phyloP scores from a whole-genome alignment of 805 yeast genomes.

The Isabelozyma gotoi region DNA sequence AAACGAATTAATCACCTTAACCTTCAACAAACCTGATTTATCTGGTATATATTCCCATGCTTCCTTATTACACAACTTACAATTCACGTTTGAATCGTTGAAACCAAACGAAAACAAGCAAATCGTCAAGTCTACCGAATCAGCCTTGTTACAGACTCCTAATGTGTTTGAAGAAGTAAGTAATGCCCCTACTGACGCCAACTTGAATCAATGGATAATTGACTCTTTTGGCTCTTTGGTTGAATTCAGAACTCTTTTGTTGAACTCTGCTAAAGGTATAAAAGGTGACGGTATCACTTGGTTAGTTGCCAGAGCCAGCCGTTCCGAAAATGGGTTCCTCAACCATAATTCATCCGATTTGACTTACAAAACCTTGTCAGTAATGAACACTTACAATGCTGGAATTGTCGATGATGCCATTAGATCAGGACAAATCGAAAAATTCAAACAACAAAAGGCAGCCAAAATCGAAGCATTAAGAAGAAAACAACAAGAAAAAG shows the following conservation, averaged over 20 bases:
- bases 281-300: slow-evolving; percentile 92
- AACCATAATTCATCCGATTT: slow-evolving; percentile 5
- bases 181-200: slow-evolving; percentile 33
- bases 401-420: slow-evolving; percentile 76
- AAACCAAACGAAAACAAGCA: slow-evolving; percentile 19
- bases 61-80: slow-evolving; percentile 47
- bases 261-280: slow-evolving; percentile 67
- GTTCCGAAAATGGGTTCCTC: slow-evolving; percentile 14
- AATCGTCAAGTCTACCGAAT: slow-evolving; percentile 18
- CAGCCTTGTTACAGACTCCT: slow-evolving; percentile 48
- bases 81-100: slow-evolving; percentile 48
- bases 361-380: slow-evolving; percentile 48
- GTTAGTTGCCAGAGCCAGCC: slow-evolving; percentile 64
- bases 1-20: slow-evolving; percentile 35
- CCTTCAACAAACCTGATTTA: slow-evolving; percentile 47
- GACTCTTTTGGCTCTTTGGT: slow-evolving; percentile 72
- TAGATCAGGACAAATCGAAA: slow-evolving; percentile 50
- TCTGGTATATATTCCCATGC: slow-evolving; percentile 45
- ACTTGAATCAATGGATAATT: slow-evolving; percentile 48
- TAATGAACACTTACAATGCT: slow-evolving; percentile 83
- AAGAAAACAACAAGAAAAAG: slow-evolving; percentile 22
- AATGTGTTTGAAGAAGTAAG: slow-evolving; percentile 27
- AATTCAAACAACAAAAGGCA: slow-evolving; percentile 36
- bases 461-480: slow-evolving; percentile 27
- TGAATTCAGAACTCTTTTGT: slow-evolving; percentile 70